Evolutionary conservation across 805 yeast genomes (phyloP).

Genomic region (Pichia exigua): DNA sequence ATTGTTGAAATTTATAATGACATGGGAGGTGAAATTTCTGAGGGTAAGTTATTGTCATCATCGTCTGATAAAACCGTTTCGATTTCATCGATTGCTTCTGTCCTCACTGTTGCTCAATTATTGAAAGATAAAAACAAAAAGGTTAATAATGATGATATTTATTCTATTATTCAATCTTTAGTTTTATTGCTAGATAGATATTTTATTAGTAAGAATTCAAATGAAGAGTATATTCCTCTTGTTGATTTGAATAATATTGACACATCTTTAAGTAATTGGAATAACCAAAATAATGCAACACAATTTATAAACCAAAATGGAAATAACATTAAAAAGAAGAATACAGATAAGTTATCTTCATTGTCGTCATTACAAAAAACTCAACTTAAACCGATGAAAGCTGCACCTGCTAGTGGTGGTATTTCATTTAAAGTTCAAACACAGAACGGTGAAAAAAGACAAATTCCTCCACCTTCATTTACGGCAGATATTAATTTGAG

Average conservation of each 20-base stretch:
- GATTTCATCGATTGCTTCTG: slow-evolving; percentile 22
- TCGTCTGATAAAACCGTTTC: slow-evolving; percentile 18
- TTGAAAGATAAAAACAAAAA: slow-evolving; percentile 2
- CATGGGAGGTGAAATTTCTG: slow-evolving; percentile 27
- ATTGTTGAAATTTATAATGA: slow-evolving; percentile 25
- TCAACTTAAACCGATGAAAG: background rate
- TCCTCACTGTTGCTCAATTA: slow-evolving; percentile 20
- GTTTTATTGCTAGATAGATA: slow-evolving; percentile 21
- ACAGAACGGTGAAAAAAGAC: background rate
- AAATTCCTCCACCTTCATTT: slow-evolving; percentile 15
- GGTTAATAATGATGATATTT: slow-evolving; percentile 14
- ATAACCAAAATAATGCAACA: background rate
- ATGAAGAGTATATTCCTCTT: background rate
- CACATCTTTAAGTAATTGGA: background rate
- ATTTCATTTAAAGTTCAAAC: slow-evolving; percentile 7
- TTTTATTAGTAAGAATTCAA: background rate
- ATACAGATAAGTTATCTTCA: background rate
- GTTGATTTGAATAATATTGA: background rate
- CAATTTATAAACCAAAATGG: background rate
- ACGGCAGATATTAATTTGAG: slow-evolving; percentile 19
- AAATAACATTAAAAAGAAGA: background rate
- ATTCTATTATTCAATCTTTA: slow-evolving; percentile 23
- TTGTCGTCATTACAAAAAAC: background rate
- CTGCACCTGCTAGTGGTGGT: slow-evolving; percentile 3
- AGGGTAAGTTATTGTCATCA: slow-evolving; percentile 8